Base-by-base conservation (phyloP, 768 basidiomycete species). In the Pholiota microspora region DNA sequence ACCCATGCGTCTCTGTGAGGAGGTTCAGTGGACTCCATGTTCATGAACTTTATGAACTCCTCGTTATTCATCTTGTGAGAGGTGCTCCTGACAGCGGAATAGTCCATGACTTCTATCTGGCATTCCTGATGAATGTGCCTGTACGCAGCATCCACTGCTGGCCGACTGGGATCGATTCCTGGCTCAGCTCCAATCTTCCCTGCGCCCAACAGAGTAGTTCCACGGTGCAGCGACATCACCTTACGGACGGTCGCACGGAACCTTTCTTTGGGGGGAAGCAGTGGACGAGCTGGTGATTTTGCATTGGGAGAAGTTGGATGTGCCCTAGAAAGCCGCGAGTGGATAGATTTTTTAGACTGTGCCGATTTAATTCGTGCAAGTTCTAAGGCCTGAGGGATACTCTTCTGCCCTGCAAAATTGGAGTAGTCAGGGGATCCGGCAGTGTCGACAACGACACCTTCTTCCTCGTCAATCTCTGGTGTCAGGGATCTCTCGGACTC, bases 401-500 rank as follows among this genome's bases (percentile, higher is more conserved):
- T 16, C 25, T 45, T 24, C 21, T n/a, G 5, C n/a, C 23, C 12
- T 7, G 51, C 25, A 27, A 16, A 24, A 15, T 38, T 9, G 40
- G 27, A 24, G 45, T 46, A 46, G n/a, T 23, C 16, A n/a, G 45
- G 45, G 21, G 46, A 15, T 48, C 53, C 1, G 57, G 53, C 4
- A 51, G 42, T 28, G 63, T 49, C 0, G 57, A 59, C 10, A 56
- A 29, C 12, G 45, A 35, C 38, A 51, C 35, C 38, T 3, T 64
- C 59, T 21, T 73, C 74, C 4, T 83, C 83, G 46, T 80, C 79
- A 16, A 78, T 66, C 67, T 86, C 84, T n/a, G 85, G 83, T 4
- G 85, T 86, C 49, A 87, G 70, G 7, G 85, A 86, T 24, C 83
- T 82, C 27, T 83, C 84, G 31, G 82, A 82, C 67, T 88, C 85